A percentile compares a stretch with the other conserved stretches of the same genome.
phyloP scores from a whole-genome alignment of 768 basidiomycete genomes.

The Rhodotorula graminis region DNA sequence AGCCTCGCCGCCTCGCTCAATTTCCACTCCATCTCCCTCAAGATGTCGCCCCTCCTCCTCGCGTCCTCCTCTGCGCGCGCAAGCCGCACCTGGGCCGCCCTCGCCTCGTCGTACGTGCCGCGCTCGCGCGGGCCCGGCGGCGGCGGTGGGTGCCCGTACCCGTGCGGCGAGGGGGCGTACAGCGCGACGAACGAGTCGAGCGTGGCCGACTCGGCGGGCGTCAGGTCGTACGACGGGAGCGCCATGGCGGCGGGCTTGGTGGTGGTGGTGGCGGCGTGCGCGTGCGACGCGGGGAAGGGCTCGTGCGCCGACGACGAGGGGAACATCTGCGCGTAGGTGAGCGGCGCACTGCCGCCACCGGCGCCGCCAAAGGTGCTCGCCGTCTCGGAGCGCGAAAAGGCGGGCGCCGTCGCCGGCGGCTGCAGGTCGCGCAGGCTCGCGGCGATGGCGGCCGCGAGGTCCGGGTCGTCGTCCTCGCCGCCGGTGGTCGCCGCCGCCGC shows the following conservation, averaged over 20 bases:
- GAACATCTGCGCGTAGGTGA: slow-evolving; percentile 55
- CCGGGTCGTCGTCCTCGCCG: slow-evolving; percentile 86
- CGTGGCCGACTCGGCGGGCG: slow-evolving; percentile 72
- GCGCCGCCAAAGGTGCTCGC: slow-evolving; percentile 53
- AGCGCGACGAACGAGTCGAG: slow-evolving; percentile 57
- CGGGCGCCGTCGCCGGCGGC: slow-evolving; percentile 39
- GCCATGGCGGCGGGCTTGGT: slow-evolving; percentile 42
- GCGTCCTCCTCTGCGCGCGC: slow-evolving; percentile 78
- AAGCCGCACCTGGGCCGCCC: slow-evolving; percentile 77
- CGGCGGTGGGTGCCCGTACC: slow-evolving; percentile 52
- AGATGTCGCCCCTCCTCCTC: slow-evolving; percentile 73
- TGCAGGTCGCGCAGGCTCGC: slow-evolving; percentile 76
- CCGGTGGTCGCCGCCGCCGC: no score
- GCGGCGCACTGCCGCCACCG: slow-evolving; percentile 42
- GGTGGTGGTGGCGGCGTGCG: slow-evolving; percentile 51
- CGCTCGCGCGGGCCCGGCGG: slow-evolving; percentile 69
- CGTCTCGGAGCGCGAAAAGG: slow-evolving; percentile 14
- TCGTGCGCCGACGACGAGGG: slow-evolving; percentile 39
- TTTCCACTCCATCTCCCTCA: slow-evolving; percentile 92
- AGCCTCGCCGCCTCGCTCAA: slow-evolving; percentile 84
- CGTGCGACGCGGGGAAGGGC: no score
- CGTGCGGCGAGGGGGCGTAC: slow-evolving; percentile 66
- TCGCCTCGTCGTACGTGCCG: slow-evolving; percentile 67
- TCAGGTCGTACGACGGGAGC: slow-evolving; percentile 61
- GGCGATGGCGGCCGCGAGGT: slow-evolving; percentile 87